Evolutionary conservation across 192 early-diverging fungal genomes (phyloP), one percentile per base, ranked within the genome.

Genomic region (Oehlia diaphana): DNA sequence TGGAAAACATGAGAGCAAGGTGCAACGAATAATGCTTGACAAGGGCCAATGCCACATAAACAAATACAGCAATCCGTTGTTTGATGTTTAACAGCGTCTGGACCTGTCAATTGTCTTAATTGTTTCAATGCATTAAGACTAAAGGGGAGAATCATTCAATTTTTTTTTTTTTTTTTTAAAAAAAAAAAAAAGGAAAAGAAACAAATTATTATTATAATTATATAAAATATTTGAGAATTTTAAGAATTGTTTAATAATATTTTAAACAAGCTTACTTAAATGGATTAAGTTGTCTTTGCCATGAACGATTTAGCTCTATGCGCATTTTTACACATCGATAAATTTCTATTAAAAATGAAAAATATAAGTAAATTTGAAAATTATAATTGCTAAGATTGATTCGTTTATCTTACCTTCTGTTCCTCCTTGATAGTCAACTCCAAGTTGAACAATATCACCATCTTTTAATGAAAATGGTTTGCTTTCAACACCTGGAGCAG

Each of bases 1-100:
- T 97, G 96, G 88, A 94, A 97, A 78, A 93, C 93, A 76, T 97
- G 96, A 28, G 93, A 96, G 84, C 96, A 97, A 9, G 96, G 96
- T 2, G 95, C 95, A 47, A 96, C 87, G 84, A 97, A 97, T 80
- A 97, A 90, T 23, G 95, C 92, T 85, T 97, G 96, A 87, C 91
- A 93, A 44, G 95, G 93, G 7, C 89, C 89, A 82, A 97, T 95
- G 72, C 91, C 87, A 84, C 90, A 94, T 81, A 96, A 87, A 84
- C 96, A 97, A 82, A 97, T 97, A 82, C 95, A 96, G 86, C 96
- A 96, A 85, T 95, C 93, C 42, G 80, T 83, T 9, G 79, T 80
- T 74, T 69, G 69, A 28, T 73, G 76, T 80, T 81, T 83, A 14
- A 76, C 80, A 6, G 83, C 73, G 64, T 89, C 83, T 61, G 87